Percentiles rank a stretch among this genome's conserved stretches.
Conservation (phyloP, 225 moss, liverwort and hornwort species). For the Climacium dendroides region DNA sequence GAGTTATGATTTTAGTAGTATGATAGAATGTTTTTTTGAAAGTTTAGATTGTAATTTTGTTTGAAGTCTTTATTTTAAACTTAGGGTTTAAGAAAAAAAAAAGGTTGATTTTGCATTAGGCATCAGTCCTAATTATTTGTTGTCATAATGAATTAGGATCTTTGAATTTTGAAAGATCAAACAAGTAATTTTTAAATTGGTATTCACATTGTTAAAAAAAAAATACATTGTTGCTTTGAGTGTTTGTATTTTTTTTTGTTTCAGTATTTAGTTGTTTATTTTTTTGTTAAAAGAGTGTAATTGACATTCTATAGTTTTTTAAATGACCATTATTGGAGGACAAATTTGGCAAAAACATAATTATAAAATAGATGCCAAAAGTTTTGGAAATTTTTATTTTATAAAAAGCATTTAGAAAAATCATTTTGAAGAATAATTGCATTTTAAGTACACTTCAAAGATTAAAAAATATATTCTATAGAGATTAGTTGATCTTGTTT, state of each 20-base stretch:
- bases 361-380: neutral
- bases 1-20: too few species aligned
- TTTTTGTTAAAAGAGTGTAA: neutral
- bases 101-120: neutral
- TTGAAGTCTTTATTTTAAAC: neutral
- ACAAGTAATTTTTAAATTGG: neutral
- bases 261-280: too few species aligned
- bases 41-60: accelerated
- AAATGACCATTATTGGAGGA: too few species aligned
- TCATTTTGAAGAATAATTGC: neutral
- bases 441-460: neutral
- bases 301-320: neutral
- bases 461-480: neutral
- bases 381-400: neutral
- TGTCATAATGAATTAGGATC: neutral
- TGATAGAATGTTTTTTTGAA: neutral
- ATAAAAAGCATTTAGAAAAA: accelerated
- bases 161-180: neutral
- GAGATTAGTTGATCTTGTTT: accelerated
- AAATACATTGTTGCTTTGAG: neutral
- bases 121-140: neutral
- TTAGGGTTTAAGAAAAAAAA: neutral
- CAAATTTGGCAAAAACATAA: neutral
- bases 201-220: neutral
- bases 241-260: neutral